Base-by-base conservation (phyloP, 805 yeast species). In the Tetrapisispora fleetii region DNA sequence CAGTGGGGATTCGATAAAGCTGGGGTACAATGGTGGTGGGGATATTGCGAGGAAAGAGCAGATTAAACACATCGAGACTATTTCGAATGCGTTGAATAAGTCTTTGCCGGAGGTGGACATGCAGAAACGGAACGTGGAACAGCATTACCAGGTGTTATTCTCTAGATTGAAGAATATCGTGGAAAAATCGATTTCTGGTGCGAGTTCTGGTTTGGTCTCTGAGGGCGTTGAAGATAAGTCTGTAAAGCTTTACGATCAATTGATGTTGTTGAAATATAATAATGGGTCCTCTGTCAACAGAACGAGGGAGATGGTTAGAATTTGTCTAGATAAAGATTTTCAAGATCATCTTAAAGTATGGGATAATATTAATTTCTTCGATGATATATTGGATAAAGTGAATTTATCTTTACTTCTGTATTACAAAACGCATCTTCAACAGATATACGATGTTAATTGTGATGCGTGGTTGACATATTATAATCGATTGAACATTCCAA, bases 121-220 rank as follows among this genome's bases (percentile, higher is more conserved):
- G 4, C 52, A 56, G 33, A 57, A 53, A 43, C 49, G 47, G 41
- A 55, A 52, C 22, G 57, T 62, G 5, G 57, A 62, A 21, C 52
- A 54, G 1, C 67, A 64, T 49, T 63, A 63, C 46, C 58, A 63
- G 37, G 43, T 60, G 8, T 52, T 60, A 27, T 58, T 60, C 50
- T 50, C 56, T 9, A 58, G 60, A 22, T 46, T 64, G 47, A 58
- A 56, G 41, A 53, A 52, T 13, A 52, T 59, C 33, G 60, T 58
- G 3, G 61, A 52, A 32, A 51, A 51, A 27, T 54, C 62, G 10
- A 48, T 55, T 13, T 41, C 50, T 24, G 22, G 27, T 41, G 43
- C 46, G 24, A 28, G 28, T 27, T 32, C 35, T 6, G 33, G 43
- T 2, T 22, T 43, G 2, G 36, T 24, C 28, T 8, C 28, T 42